Evolutionary conservation across 345 rosid species (phyloP), one percentile per base, ranked within the genome.

Genomic region (Syzygium jambos): DNA sequence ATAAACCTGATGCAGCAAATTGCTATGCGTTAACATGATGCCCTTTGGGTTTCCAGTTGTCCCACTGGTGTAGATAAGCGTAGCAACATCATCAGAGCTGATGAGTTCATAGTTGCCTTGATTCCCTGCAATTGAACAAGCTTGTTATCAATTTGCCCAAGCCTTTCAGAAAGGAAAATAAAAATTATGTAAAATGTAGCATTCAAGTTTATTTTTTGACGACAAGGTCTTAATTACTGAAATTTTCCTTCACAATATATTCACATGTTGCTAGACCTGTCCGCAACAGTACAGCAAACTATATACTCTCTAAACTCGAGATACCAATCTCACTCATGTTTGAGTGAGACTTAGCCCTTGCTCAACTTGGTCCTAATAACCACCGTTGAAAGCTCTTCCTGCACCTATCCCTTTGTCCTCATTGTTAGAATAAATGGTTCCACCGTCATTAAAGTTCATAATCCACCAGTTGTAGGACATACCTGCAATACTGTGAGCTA

Each of bases 1-100:
- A 87, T 88, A 85, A 85, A 96, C 99, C 98, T 95, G 98, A 91
- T 96, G 98, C 90, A 97, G 86, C 85, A 97, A 80, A 93, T 97
- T 97, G 89, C 92, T 92, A 91, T 96, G 99, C 5, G 99, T 96
- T 88, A 97, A 94, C 98, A 96, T 93, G 87, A 97, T 96, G 68
- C 98, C 99, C 94, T 97, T 97, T 38, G 99, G 98, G 90, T 96
- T 94, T 84, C 98, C 97, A 43, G 98, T 95, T 88, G 99, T 96
- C 89, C 99, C 99, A 85, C 99, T 97, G 51, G 98, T 96, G 90
- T 97, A 97, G 34, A 95, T 90, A 85, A 96, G 92, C 7, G 98
- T 93, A 54, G 98, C 98, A 80, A 90, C 89, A 90, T 97, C 96
- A 87, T 96, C 94, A 86, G 95, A 89, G 88, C 89, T 38, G 84